Evolutionary conservation across 2,329 filamentous ascomycete genomes (phyloP).

Genomic region (Rugonectria rugulosa): DNA sequence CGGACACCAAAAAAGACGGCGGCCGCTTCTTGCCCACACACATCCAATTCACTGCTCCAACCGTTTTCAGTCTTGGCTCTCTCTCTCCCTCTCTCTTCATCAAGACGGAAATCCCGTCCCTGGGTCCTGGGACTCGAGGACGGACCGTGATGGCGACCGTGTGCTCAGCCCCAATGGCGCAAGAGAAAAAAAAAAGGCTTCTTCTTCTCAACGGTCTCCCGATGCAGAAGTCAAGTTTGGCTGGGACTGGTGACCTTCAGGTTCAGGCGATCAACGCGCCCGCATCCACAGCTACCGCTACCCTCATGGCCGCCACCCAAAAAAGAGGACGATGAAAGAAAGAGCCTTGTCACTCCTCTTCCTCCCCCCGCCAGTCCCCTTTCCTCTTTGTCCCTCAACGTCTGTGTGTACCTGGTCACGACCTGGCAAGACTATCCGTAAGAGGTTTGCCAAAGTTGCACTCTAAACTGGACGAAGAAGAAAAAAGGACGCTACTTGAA

Average conservation of each 20-base stretch:
- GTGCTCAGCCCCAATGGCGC: not conserved
- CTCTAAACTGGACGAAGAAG: not conserved
- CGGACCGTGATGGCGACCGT: slow-evolving; percentile 5
- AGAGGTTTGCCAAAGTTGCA: not conserved
- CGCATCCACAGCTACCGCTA: slow-evolving; percentile 1
- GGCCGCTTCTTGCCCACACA: no score
- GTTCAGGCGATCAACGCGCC: slow-evolving; percentile 18
- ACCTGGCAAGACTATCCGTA: not conserved
- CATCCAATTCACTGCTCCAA: no score
- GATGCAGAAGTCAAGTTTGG: not conserved
- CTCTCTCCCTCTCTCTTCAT: no score
- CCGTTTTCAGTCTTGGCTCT: no score
- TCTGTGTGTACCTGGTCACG: slow-evolving; percentile 5
- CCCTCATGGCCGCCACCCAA: not conserved
- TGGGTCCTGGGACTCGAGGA: not conserved
- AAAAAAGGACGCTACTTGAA: not conserved
- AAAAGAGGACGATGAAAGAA: not conserved
- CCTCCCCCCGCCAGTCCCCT: no score
- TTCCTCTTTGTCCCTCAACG: not conserved
- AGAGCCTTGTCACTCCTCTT: slow-evolving; percentile 5
- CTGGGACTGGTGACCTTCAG: slow-evolving; percentile 11
- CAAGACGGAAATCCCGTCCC: no score
- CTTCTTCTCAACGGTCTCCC: no score
- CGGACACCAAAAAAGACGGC: no score
- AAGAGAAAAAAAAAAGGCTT: not conserved